A percentile compares a stretch with the other conserved stretches of the same genome.
Evolutionary conservation across 768 basidiomycete genomes (phyloP).

Genomic region (Cystoderma amianthinum): DNA sequence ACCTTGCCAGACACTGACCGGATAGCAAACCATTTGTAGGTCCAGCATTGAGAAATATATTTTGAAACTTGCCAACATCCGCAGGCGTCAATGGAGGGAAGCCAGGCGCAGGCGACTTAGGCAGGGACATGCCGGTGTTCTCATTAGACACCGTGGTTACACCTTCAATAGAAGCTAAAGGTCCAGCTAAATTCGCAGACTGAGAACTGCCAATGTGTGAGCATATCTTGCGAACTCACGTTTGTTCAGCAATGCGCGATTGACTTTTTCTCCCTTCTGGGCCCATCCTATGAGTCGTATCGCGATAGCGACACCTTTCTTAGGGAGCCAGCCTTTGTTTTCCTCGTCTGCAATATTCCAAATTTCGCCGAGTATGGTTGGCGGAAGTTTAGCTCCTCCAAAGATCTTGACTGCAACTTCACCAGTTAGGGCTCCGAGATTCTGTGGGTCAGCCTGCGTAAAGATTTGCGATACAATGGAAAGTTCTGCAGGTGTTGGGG

Average conservation of each 20-base stretch:
- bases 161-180: slow-evolving; percentile 75
- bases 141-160: slow-evolving; percentile 51
- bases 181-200: too few species aligned
- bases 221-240: slow-evolving; percentile 41
- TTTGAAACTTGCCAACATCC: slow-evolving; percentile 81
- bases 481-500: slow-evolving; percentile 41
- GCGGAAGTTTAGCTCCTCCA: slow-evolving; percentile 72
- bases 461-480: slow-evolving; percentile 72
- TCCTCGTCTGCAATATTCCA: slow-evolving; percentile 92
- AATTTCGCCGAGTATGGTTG: slow-evolving; percentile 80
- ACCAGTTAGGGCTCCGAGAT: slow-evolving; percentile 80
- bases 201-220: too few species aligned
- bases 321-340: slow-evolving; percentile 88
- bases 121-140: slow-evolving; percentile 48
- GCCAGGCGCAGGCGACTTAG: slow-evolving; percentile 53
- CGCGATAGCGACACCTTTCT: slow-evolving; percentile 81
- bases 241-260: slow-evolving; percentile 56
- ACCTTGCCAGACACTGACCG: too few species aligned
- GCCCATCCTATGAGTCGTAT: slow-evolving; percentile 91
- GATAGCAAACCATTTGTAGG: slow-evolving; percentile 73
- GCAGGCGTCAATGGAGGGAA: slow-evolving; percentile 69
- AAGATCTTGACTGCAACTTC: slow-evolving; percentile 88
- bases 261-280: slow-evolving; percentile 74
- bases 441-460: slow-evolving; percentile 64
- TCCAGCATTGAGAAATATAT: slow-evolving; percentile 66